phyloP scores from a whole-genome alignment of 192 early-diverging fungal genomes.

The Borealophlyctis nickersoniae region DNA sequence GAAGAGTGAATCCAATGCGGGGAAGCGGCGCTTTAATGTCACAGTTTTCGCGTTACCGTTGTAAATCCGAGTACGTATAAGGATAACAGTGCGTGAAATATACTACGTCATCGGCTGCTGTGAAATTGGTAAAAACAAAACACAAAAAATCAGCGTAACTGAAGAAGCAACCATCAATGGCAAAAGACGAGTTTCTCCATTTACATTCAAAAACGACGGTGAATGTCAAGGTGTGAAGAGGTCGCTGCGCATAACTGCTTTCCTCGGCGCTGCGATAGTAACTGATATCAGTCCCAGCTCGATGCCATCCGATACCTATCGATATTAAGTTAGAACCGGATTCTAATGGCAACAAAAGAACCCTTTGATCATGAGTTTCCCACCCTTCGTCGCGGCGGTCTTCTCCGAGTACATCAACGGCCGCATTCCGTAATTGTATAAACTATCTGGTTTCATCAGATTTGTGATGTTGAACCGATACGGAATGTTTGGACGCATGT shows the following conservation, averaged over 20 bases:
- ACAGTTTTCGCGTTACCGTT: constrained; percentile 18
- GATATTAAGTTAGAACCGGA: no score
- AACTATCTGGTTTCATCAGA: constrained; percentile 32
- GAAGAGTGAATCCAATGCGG: no score
- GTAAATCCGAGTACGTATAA: constrained; percentile 43
- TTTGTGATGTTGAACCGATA: constrained; percentile 42
- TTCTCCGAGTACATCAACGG: constrained; percentile 36
- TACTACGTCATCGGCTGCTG: constrained; percentile 26
- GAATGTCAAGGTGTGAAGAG: constrained; percentile 33
- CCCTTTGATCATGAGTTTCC: background rate
- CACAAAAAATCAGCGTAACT: no score
- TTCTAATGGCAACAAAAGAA: no score
- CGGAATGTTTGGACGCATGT: constrained; percentile 4
- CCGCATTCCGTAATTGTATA: constrained; percentile 33
- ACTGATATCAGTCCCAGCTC: constrained; percentile 32
- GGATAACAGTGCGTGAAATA: constrained; percentile 48
- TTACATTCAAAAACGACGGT: constrained; percentile 17
- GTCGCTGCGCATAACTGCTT: background rate
- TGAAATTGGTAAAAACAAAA: no score
- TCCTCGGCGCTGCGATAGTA: constrained; percentile 27
- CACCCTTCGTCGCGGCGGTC: constrained; percentile 11
- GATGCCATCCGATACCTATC: constrained; percentile 40
- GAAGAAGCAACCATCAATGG: no score
- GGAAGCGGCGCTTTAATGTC: background rate
- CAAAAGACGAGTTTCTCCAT: no score